These are phyloP conservation scores for Knufia fluminis DNA, from an alignment of 2,329 filamentous ascomycete species.

Conservation along the genomic window DNA sequence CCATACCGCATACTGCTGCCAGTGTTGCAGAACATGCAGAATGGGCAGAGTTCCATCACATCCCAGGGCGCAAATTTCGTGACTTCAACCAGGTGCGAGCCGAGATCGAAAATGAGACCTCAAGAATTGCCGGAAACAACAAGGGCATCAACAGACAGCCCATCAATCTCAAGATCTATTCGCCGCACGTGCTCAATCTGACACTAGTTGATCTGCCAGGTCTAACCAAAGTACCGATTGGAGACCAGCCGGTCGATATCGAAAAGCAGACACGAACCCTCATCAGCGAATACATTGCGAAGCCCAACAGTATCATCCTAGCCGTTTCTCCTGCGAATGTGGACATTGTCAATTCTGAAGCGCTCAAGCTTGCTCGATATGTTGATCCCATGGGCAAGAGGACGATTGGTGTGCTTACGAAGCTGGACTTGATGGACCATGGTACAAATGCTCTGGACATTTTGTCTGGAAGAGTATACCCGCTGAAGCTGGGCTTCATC, in stretches of 20 bases:
- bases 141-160: slow-evolving; percentile 97
- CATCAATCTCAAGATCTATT: slow-evolving; percentile 98
- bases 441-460: slow-evolving; percentile 97
- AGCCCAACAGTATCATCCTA: slow-evolving; percentile 95
- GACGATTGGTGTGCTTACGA: slow-evolving; percentile 94
- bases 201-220: slow-evolving; percentile 94
- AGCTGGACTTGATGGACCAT: slow-evolving; percentile 97
- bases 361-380: slow-evolving; percentile 90
- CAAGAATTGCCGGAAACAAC: slow-evolving; percentile 88
- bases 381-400: slow-evolving; percentile 89
- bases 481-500: slow-evolving; percentile 93
- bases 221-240: slow-evolving; percentile 95
- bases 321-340: slow-evolving; percentile 96
- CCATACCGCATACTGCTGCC: slow-evolving; percentile 67
- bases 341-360: slow-evolving; percentile 96
- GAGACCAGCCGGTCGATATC: slow-evolving; percentile 93
- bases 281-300: slow-evolving; percentile 96
- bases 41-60: slow-evolving; percentile 96
- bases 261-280: slow-evolving; percentile 96
- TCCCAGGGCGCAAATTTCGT: slow-evolving; percentile 77
- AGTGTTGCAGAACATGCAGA: slow-evolving; percentile 58
- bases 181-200: slow-evolving; percentile 88
- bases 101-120: slow-evolving; percentile 95
- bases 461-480: slow-evolving; percentile 92
- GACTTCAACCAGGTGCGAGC: slow-evolving; percentile 90